Evolutionary conservation across 768 basidiomycete genomes (phyloP), one percentile per base, ranked within the genome.

Genomic region (Nevesoporus exiguus): DNA sequence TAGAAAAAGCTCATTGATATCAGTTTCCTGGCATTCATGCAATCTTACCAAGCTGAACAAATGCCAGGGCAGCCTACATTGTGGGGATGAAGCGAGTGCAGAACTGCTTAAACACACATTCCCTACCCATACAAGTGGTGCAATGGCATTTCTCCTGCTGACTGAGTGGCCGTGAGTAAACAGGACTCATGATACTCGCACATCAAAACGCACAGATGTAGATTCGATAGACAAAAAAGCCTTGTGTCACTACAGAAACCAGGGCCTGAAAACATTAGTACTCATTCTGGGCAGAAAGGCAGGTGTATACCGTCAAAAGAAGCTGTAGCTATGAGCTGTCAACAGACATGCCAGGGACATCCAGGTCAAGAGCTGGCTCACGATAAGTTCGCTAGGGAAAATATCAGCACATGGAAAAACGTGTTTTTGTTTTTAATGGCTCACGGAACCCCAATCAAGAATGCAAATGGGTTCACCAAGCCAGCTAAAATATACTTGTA

Each of bases 371-470:
- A 44, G 14, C 13, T 2, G 14, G 37, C 60, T 48, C 48, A 62
- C 60, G 0, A 41, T 2, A 3, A 54, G 7, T 3, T 61, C 56
- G 0, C 60, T 62, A 11, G 19, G 3, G 15, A 47, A 19, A 8
- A 8, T 4, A 21, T 48, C 14, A 24, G 29, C 7, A 7, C 7
- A 0, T 2, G 24, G 24, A 19, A 25, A 31, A 13, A 2, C 5
- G 27, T n/a, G n/a, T n/a, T n/a, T n/a, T n/a, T 5, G 6, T 0
- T 4, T n/a, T 33, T 1, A 9, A 19, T 7, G 3, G 47, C 61
- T 55, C 31, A 63, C 52, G 31, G 34, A 30, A 2, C 17, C 0
- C 4, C 11, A 1, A 1, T 9, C 6, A 74, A 73, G 22, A 24
- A 11, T 29, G 27, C 27, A 4, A 29, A 29, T 29, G 27, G 27